phyloP scores from a whole-genome alignment of 768 basidiomycete genomes.

The Macrolepiota dolichaula region DNA sequence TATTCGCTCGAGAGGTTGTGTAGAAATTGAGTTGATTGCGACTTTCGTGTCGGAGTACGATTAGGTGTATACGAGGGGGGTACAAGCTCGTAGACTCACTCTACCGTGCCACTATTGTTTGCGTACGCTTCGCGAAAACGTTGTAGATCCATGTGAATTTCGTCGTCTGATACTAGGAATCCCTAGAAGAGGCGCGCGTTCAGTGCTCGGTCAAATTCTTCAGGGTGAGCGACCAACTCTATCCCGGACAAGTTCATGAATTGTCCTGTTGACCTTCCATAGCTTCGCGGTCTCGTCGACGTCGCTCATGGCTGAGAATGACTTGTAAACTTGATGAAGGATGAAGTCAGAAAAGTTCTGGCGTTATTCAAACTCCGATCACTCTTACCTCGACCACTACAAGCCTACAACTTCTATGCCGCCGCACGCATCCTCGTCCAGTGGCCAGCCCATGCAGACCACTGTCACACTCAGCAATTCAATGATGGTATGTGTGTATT shows the following conservation, averaged over 20 bases:
- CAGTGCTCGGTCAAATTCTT: conserved; percentile 21
- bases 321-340: conserved; percentile 9
- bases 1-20: conserved; percentile 66
- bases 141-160: conserved; percentile 83
- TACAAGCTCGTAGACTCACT: conserved; percentile 55
- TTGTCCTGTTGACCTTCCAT: conserved; percentile 95
- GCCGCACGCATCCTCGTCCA: conserved; percentile 8
- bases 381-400: conserved; percentile 13
- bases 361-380: conserved; percentile 55
- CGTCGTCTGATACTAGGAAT: conserved; percentile 91
- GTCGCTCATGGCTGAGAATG: conserved; percentile 52
- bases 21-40: conserved; percentile 89
- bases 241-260: conserved; percentile 94
- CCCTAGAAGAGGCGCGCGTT: conserved; percentile 52
- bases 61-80: neutral
- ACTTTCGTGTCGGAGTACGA: conserved; percentile 37
- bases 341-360: conserved; percentile 14
- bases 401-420: neutral
- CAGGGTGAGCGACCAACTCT: conserved; percentile 54
- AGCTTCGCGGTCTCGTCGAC: conserved; percentile 81
- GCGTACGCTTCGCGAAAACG: conserved; percentile 76
- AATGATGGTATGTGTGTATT: conserved; percentile 42
- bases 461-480: conserved; percentile 43
- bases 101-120: conserved; percentile 69
- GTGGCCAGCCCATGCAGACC: conserved; percentile 14